phyloP scores from a whole-genome alignment of 2,329 filamentous ascomycete species.

The Beauveria brongniartii region DNA sequence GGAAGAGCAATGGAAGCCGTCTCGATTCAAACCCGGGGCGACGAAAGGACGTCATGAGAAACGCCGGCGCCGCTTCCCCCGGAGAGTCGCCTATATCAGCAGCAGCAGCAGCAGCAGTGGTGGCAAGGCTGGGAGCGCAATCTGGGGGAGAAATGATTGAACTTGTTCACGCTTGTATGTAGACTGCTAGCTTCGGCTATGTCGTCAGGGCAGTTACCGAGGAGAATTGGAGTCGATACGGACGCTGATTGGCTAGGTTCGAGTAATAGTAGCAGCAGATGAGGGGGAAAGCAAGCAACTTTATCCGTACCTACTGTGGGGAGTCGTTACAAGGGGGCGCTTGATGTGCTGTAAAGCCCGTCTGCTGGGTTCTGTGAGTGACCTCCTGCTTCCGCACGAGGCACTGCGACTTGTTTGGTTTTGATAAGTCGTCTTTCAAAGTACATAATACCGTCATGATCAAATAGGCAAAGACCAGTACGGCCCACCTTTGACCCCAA shows the following conservation, averaged over 20 bases:
- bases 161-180: too few relatives aligned
- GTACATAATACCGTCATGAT: too few relatives aligned
- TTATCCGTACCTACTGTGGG: background rate
- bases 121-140: background rate
- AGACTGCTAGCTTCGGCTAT: background rate
- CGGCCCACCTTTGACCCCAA: background rate
- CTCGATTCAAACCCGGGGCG: too few relatives aligned
- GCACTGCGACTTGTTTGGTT: too few relatives aligned
- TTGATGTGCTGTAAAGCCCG: background rate
- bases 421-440: too few relatives aligned
- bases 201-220: constrained; percentile 6
- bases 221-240: constrained; percentile 2
- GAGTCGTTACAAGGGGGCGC: background rate
- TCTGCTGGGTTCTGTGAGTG: too few relatives aligned
- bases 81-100: constrained; percentile 1
- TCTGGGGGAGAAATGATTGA: too few relatives aligned
- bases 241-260: constrained; percentile 1
- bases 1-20: too few relatives aligned
- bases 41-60: too few relatives aligned
- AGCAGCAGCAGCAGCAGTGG: background rate
- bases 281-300: background rate
- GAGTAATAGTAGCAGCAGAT: background rate
- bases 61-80: background rate
- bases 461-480: background rate
- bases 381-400: too few relatives aligned